These are phyloP conservation scores for Lipomyces yamadae DNA, from an alignment of 805 yeast genomes.

Conservation along the genomic window DNA sequence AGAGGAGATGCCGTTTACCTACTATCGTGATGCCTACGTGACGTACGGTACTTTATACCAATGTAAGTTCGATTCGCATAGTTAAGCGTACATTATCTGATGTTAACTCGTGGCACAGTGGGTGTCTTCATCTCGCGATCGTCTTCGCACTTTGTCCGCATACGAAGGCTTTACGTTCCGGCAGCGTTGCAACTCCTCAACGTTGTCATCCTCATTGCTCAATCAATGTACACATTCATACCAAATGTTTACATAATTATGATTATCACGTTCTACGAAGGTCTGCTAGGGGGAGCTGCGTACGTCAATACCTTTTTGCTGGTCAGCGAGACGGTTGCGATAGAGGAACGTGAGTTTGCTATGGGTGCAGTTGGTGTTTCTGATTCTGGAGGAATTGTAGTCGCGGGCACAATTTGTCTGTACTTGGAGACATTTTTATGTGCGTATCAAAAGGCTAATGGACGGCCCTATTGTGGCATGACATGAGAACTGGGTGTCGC, in stretches of 20 bases:
- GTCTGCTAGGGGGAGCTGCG: conserved; percentile 86
- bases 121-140: conserved; percentile 94
- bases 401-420: conserved; percentile 78
- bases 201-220: conserved; percentile 60
- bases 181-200: conserved; percentile 71
- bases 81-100: background rate
- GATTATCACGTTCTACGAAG: conserved; percentile 74
- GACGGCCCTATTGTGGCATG: conserved; percentile 77
- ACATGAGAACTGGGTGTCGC: conserved; percentile 39
- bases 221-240: conserved; percentile 64
- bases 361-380: conserved; percentile 84
- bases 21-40: conserved; percentile 85
- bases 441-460: conserved; percentile 66
- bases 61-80: conserved; percentile 36
- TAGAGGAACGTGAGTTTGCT: conserved; percentile 70
- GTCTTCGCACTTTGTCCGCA: conserved; percentile 67
- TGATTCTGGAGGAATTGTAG: conserved; percentile 80
- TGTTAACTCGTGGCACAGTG: conserved; percentile 41
- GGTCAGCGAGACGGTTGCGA: conserved; percentile 63
- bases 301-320: conserved; percentile 86
- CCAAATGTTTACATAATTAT: conserved; percentile 67
- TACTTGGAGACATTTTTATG: conserved; percentile 78
- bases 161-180: conserved; percentile 63
- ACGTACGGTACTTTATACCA: conserved; percentile 90
- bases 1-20: conserved; percentile 67